Evolutionary conservation across 169 alveolate genomes (phyloP).

Genomic region (Plasmodium chabaudi): DNA sequence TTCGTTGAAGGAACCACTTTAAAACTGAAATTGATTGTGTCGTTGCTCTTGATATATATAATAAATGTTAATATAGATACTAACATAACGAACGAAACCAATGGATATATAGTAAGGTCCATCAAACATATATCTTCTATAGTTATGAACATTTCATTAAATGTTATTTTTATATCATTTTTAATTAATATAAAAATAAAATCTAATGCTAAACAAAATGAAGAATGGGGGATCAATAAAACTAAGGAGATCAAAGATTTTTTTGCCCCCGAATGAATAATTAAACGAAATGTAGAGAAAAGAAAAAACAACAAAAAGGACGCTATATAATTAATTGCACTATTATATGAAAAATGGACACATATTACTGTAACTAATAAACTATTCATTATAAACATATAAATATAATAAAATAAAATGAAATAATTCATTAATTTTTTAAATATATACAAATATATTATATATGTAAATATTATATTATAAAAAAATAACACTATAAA

Average conservation of each 20-base stretch:
- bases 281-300: conserved; percentile 60
- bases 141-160: conserved; percentile 19
- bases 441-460: conserved; percentile 33
- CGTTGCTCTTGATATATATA: conserved; percentile 11
- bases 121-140: conserved; percentile 39
- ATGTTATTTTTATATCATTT: conserved; percentile 29
- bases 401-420: conserved; percentile 14
- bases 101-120: conserved; percentile 28
- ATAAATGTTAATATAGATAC: conserved; percentile 19
- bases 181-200: conserved; percentile 45
- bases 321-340: conserved; percentile 57
- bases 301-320: conserved; percentile 52
- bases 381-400: conserved; percentile 46
- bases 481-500: conserved; percentile 40
- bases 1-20: no score
- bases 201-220: conserved; percentile 69
- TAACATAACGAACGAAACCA: conserved; percentile 27
- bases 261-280: conserved; percentile 41
- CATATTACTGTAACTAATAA: conserved; percentile 58
- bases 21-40: background rate
- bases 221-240: conserved; percentile 43
- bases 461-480: conserved; percentile 29
- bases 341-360: conserved; percentile 52
- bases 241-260: conserved; percentile 8
- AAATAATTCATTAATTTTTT: conserved; percentile 28